Conservation (phyloP, 768 basidiomycete genomes). For the Leccinum longicurvipes region DNA sequence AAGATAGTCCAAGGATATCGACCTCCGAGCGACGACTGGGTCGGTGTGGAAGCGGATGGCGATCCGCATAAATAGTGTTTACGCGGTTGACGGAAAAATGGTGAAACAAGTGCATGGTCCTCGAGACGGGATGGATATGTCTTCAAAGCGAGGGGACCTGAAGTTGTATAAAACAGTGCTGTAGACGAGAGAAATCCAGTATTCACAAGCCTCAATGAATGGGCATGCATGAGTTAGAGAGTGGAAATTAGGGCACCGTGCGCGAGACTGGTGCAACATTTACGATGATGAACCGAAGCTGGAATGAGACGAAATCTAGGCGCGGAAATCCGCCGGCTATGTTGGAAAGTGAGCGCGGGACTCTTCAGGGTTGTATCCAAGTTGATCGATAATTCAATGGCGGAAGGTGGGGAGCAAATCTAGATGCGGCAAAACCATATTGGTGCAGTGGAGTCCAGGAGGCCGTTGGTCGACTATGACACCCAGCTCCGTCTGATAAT, state of each 20-base stretch:
- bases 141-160: constrained; percentile 37
- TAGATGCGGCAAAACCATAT: constrained; percentile 39
- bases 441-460: constrained; percentile 44
- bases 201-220: constrained; percentile 35
- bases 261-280: constrained; percentile 31
- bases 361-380: constrained; percentile 47
- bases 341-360: not conserved
- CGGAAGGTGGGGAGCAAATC: constrained; percentile 42
- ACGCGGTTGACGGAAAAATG: constrained; percentile 28
- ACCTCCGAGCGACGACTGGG: constrained; percentile 26
- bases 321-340: constrained; percentile 10
- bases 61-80: constrained; percentile 31
- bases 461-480: constrained; percentile 35
- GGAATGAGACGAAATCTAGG: constrained; percentile 29
- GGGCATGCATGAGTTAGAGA: constrained; percentile 37
- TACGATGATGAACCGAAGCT: constrained; percentile 25
- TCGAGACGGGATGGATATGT: constrained; percentile 67
- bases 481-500: constrained; percentile 40
- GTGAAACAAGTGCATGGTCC: constrained; percentile 35
- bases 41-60: constrained; percentile 14
- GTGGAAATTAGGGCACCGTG: constrained; percentile 37
- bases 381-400: constrained; percentile 45
- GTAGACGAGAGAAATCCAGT: constrained; percentile 30
- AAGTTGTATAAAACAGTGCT: constrained; percentile 23
- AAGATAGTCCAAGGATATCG: constrained; percentile 33